Evolutionary conservation across 1,284 basidiomycete species (phyloP), one percentile per base, ranked within the genome.

Genomic region (Apiotrichum akiyoshidainum): DNA sequence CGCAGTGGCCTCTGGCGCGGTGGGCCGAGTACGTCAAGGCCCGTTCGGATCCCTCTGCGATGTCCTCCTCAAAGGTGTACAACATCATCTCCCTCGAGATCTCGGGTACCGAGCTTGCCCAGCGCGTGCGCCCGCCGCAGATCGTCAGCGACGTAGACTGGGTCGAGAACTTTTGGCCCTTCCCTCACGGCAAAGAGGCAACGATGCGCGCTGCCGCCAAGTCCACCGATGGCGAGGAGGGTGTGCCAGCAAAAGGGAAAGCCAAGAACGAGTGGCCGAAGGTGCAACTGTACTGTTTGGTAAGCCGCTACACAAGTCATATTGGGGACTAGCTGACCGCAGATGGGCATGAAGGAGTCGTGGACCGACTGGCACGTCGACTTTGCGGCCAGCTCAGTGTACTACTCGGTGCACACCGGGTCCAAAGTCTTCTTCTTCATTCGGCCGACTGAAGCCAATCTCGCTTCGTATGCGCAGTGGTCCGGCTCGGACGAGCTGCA

Each of bases 331-430:
- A 37, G 46, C 60, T 61, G 49, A 61, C 60, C 5, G 1, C 54
- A 83, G 84, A 62, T 92, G 92, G 76, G 75, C 10, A 74, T 73
- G 66, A 73, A 70, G 57, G 77, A 76, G 12, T 71, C 73, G 37
- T 96, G 93, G 90, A 97, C 95, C 61, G 92, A 96, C 71, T 96
- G 92, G 94, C 93, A 97, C 72, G 82, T 96, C 61, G 94, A 97
- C 77, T 96, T 97, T 74, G 93, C 93, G 17, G 93, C 91, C 1
- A 92, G 89, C 10, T 94, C 91, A 1, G 92, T 96, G 12, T 96
- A 94, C 76, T 96, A 96, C 71, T 90, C 93, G 66, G 87, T 96
- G 60, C 81, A 93, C 55, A 83, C 82, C 42, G 91, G 91, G 26
- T 83, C 85, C 33, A 93, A 94, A 82, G 90, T 90, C 13, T 99